Evolutionary conservation across 805 yeast species (phyloP).

Genomic region (Lachancea waltii): DNA sequence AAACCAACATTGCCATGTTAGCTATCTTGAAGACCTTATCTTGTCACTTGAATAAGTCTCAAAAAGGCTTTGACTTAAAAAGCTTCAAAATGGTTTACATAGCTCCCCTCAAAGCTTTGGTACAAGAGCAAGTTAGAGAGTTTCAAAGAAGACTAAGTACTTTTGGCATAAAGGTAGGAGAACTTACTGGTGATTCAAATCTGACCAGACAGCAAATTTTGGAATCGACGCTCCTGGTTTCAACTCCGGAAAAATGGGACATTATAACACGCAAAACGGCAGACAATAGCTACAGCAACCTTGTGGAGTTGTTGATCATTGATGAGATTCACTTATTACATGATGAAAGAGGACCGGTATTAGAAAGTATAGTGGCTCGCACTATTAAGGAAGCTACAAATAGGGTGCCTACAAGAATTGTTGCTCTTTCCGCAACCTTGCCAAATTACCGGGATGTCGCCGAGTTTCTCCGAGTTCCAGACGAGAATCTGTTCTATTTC

Average conservation of each 20-base stretch:
- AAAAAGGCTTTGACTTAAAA: constrained; percentile 46
- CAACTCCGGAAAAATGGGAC: constrained; percentile 98
- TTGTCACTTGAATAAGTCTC: constrained; percentile 40
- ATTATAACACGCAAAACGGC: constrained; percentile 79
- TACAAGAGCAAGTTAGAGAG: constrained; percentile 89
- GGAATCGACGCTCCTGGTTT: constrained; percentile 76
- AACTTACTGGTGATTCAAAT: constrained; percentile 85
- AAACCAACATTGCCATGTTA: constrained; percentile 92
- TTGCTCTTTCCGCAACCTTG: constrained; percentile 88
- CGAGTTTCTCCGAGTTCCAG: constrained; percentile 61
- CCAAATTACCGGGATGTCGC: constrained; percentile 90
- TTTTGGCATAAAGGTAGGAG: constrained; percentile 68
- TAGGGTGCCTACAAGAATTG: constrained; percentile 53
- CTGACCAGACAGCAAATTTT: constrained; percentile 68
- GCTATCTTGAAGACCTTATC: constrained; percentile 60
- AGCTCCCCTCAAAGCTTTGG: constrained; percentile 91
- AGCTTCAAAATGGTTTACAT: constrained; percentile 76
- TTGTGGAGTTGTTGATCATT: constrained; percentile 66
- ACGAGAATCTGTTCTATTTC: constrained; percentile 65
- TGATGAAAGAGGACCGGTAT: constrained; percentile 91
- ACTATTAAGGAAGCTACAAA: constrained; percentile 41
- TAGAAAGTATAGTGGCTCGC: constrained; percentile 82
- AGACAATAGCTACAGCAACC: constrained; percentile 55
- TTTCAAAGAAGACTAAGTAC: constrained; percentile 61
- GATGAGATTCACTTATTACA: constrained; percentile 92